Evolutionary conservation across 805 yeast genomes (phyloP).

Genomic region (Pichia eremophila): DNA sequence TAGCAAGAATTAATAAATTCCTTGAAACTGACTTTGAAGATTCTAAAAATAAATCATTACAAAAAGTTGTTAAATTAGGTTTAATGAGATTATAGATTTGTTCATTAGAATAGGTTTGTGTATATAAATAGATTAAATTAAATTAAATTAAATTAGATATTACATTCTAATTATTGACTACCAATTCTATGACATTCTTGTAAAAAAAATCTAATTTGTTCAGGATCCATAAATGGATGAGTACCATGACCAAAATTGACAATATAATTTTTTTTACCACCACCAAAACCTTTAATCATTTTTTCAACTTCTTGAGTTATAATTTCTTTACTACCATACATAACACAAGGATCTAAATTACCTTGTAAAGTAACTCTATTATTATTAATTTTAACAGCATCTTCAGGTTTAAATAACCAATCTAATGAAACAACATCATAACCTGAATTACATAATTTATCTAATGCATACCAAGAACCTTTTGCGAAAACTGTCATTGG

Average conservation of each 20-base stretch:
- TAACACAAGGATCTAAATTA: slow-evolving; percentile 89
- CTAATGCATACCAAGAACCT: slow-evolving; percentile 95
- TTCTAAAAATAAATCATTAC: slow-evolving; percentile 6
- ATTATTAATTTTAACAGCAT: slow-evolving; percentile 65
- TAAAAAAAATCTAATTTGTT: slow-evolving; percentile 73
- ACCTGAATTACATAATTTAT: slow-evolving; percentile 70
- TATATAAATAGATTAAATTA: too few species aligned
- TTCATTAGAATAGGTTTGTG: background rate
- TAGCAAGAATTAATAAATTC: slow-evolving; percentile 1
- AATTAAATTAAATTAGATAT: too few species aligned
- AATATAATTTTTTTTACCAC: slow-evolving; percentile 84
- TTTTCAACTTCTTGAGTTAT: slow-evolving; percentile 73
- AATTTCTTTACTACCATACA: slow-evolving; percentile 79
- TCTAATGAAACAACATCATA: slow-evolving; percentile 88
- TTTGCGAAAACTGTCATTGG: slow-evolving; percentile 91
- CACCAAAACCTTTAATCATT: slow-evolving; percentile 90
- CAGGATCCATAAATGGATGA: slow-evolving; percentile 96
- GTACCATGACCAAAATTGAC: slow-evolving; percentile 98
- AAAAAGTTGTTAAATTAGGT: slow-evolving; percentile 10
- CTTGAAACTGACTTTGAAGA: slow-evolving; percentile 7
- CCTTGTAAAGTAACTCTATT: slow-evolving; percentile 88
- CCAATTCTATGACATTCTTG: slow-evolving; percentile 38
- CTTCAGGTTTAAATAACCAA: slow-evolving; percentile 80
- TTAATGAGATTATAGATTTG: slow-evolving; percentile 8
- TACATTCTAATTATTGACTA: slow-evolving; percentile 2